Conservation (phyloP, 331 rosid genomes). For the Dryas integrifolia region DNA sequence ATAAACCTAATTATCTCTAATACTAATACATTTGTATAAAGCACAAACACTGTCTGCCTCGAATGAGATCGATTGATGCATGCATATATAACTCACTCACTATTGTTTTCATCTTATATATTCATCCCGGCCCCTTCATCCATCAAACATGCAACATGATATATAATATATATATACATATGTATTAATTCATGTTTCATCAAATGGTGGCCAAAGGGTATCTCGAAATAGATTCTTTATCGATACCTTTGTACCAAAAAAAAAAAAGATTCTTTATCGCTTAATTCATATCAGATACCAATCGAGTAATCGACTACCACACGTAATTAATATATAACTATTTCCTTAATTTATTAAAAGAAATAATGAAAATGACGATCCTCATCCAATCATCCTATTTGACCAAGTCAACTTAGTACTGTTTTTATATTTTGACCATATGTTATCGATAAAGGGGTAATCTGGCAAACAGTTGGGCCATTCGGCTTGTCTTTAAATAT, state of each 20-base stretch:
- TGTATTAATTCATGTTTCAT: too few relatives aligned
- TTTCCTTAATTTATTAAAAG: not conserved
- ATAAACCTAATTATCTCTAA: too few relatives aligned
- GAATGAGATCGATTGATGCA: not conserved
- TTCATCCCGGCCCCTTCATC: not conserved
- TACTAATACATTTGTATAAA: too few relatives aligned
- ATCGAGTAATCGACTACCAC: too few relatives aligned
- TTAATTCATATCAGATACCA: too few relatives aligned
- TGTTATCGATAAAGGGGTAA: not conserved
- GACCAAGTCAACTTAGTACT: not conserved
- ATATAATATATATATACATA: too few relatives aligned
- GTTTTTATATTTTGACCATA: not conserved
- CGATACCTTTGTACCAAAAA: too few relatives aligned
- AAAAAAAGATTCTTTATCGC: too few relatives aligned
- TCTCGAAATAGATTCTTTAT: too few relatives aligned
- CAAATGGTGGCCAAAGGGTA: too few relatives aligned
- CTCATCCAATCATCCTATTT: not conserved
- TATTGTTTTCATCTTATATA: not conserved
- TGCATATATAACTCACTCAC: not conserved
- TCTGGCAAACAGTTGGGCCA: not conserved
- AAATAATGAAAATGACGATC: not conserved
- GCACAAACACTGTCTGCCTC: not conserved
- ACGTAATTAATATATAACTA: too few relatives aligned
- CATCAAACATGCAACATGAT: not conserved
- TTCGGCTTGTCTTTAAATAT: not conserved